phyloP scores from a whole-genome alignment of 1,284 basidiomycete species.

The Porodaedalea pini region DNA sequence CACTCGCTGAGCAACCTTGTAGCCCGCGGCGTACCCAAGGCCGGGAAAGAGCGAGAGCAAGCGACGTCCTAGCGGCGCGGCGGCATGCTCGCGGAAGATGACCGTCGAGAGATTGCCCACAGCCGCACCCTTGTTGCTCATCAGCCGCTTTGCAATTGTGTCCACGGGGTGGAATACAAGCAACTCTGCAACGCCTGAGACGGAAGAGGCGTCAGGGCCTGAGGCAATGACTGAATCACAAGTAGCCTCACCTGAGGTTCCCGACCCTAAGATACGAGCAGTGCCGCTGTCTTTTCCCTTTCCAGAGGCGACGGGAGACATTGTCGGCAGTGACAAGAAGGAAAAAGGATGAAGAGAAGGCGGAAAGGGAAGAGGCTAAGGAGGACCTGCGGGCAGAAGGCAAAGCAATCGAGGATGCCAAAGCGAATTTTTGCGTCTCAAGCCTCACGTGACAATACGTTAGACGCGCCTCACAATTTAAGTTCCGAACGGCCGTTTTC shows the following conservation, averaged over 20 bases:
- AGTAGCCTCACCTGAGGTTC: slow-evolving; percentile 71
- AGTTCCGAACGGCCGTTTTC: too few species aligned
- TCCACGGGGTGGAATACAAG: slow-evolving; percentile 90
- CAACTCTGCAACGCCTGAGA: slow-evolving; percentile 86
- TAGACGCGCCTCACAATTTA: too few species aligned
- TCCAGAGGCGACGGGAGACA: slow-evolving; percentile 11
- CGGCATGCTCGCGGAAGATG: slow-evolving; percentile 85
- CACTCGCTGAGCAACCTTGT: slow-evolving; percentile 91
- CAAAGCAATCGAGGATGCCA: too few species aligned
- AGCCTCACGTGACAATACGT: too few species aligned
- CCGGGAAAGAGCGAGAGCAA: slow-evolving; percentile 94
- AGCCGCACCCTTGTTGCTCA: slow-evolving; percentile 92
- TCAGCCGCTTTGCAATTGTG: slow-evolving; percentile 94
- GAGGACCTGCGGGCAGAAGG: not conserved
- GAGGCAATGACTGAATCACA: not conserved
- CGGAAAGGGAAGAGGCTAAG: not conserved
- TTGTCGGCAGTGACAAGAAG: not conserved
- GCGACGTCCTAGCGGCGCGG: slow-evolving; percentile 66
- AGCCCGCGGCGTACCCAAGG: slow-evolving; percentile 95
- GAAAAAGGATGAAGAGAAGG: not conserved
- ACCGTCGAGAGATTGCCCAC: slow-evolving; percentile 62
- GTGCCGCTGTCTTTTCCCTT: slow-evolving; percentile 80
- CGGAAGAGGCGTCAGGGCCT: not conserved
- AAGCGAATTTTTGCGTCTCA: not conserved
- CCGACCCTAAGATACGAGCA: slow-evolving; percentile 90